phyloP scores from a whole-genome alignment of 2,329 filamentous ascomycete genomes.

The Talaromyces sp. region DNA sequence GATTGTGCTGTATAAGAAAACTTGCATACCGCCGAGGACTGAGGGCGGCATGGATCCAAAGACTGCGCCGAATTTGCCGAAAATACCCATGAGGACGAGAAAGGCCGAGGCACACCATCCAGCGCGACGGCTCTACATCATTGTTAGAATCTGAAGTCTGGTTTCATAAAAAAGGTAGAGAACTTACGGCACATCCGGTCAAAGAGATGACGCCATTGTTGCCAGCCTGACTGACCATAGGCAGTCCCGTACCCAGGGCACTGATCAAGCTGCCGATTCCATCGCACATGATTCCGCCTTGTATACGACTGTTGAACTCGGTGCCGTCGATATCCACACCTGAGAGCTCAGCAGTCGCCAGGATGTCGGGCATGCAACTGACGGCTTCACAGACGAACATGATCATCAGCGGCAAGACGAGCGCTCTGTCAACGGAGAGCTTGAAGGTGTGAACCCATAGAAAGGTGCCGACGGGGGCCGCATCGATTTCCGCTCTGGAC shows the following conservation, averaged over 20 bases:
- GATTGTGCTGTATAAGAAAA: constrained; percentile 74
- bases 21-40: constrained; percentile 69
- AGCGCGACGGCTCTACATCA: constrained; percentile 63
- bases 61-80: constrained; percentile 76
- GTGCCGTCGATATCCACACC: constrained; percentile 17
- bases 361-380: constrained; percentile 63
- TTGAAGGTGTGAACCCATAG: constrained; percentile 28
- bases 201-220: constrained; percentile 83
- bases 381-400: constrained; percentile 71
- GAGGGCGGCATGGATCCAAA: constrained; percentile 69
- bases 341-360: constrained; percentile 15
- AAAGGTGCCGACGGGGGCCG: constrained; percentile 68
- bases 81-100: constrained; percentile 74
- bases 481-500: constrained; percentile 65
- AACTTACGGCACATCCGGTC: constrained; percentile 63
- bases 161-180: neutral
- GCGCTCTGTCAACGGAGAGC: constrained; percentile 11
- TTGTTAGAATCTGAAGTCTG: neutral
- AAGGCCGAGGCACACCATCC: constrained; percentile 76
- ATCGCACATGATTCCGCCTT: constrained; percentile 55
- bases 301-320: constrained; percentile 16
- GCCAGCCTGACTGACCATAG: constrained; percentile 76
- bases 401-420: constrained; percentile 63
- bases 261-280: constrained; percentile 72
- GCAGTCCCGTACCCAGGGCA: constrained; percentile 72